These are phyloP conservation scores for Sordaria brevicollis DNA, from an alignment of 495 filamentous ascomycete species.

Conservation along the genomic window DNA sequence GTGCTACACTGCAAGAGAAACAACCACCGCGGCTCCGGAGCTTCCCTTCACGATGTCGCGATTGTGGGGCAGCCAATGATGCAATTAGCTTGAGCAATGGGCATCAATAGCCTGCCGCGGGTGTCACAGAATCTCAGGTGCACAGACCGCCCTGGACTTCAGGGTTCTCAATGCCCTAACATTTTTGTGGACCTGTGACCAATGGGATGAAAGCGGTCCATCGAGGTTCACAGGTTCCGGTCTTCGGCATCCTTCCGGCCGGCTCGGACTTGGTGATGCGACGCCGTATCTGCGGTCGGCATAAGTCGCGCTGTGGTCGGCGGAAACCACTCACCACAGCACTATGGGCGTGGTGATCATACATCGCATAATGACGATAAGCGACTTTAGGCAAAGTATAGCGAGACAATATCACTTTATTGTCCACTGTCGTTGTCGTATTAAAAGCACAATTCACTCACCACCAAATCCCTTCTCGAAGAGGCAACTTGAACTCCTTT, in stretches of 20 bases:
- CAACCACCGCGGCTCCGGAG: background rate
- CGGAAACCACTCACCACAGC: background rate
- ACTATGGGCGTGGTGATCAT: background rate
- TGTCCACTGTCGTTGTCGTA: too few relatives aligned
- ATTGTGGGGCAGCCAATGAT: constrained; percentile 13
- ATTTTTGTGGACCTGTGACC: background rate
- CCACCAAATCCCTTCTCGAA: too few relatives aligned
- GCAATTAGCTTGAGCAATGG: constrained; percentile 8
- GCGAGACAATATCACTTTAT: background rate
- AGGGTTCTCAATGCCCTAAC: background rate
- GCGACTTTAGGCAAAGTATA: background rate
- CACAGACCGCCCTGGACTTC: background rate
- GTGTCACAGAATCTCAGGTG: background rate
- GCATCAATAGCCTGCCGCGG: background rate
- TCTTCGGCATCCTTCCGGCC: background rate
- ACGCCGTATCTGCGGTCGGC: background rate
- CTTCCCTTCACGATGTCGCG: background rate
- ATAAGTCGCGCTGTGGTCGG: background rate
- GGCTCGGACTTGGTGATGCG: background rate
- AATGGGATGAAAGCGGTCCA: background rate
- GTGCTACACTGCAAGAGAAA: background rate
- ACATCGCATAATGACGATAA: background rate
- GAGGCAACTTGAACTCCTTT: background rate
- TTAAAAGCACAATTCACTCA: too few relatives aligned
- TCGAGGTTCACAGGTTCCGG: background rate